A percentile compares a stretch with the other conserved stretches of the same genome.
Evolutionary conservation across 1,284 basidiomycete species (phyloP).

Genomic region (Puccinia horiana): DNA sequence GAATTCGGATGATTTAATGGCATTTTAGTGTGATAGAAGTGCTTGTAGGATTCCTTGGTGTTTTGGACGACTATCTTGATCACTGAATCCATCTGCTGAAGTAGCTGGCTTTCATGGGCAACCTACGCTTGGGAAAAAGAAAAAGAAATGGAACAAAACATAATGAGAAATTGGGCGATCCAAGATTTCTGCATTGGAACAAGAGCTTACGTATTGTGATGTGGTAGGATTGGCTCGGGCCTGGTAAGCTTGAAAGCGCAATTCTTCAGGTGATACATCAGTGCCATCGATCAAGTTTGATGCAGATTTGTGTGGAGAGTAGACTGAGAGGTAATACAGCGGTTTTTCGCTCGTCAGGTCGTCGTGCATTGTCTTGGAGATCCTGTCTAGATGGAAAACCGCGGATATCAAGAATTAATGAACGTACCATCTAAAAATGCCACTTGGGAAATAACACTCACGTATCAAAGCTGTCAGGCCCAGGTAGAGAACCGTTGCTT

Average conservation of each 20-base stretch:
- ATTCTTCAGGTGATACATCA: conserved; percentile 43
- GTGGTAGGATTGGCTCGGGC: conserved; percentile 34
- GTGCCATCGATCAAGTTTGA: conserved; percentile 39
- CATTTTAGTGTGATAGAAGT: conserved; percentile 39
- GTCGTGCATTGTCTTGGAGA: conserved; percentile 16
- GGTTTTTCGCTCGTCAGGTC: conserved; percentile 39
- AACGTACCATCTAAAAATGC: background rate
- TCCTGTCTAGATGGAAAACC: conserved; percentile 17
- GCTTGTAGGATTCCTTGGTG: conserved; percentile 24
- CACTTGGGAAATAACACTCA: conserved; percentile 1
- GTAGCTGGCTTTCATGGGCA: conserved; percentile 23
- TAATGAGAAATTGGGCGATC: background rate
- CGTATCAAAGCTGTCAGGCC: conserved; percentile 22
- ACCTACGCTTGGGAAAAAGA: background rate
- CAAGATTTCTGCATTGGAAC: background rate
- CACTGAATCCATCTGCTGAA: conserved; percentile 42
- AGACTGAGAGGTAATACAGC: conserved; percentile 40
- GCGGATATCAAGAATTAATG: background rate
- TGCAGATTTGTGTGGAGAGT: conserved; percentile 27
- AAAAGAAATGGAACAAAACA: background rate
- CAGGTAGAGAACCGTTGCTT: background rate
- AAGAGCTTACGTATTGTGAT: conserved; percentile 32
- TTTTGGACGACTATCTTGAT: conserved; percentile 19
- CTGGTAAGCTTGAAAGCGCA: conserved; percentile 45
- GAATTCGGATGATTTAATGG: conserved; percentile 41